Conservation (phyloP, 2,329 filamentous ascomycete genomes). For the Sphaerulina musiva region DNA sequence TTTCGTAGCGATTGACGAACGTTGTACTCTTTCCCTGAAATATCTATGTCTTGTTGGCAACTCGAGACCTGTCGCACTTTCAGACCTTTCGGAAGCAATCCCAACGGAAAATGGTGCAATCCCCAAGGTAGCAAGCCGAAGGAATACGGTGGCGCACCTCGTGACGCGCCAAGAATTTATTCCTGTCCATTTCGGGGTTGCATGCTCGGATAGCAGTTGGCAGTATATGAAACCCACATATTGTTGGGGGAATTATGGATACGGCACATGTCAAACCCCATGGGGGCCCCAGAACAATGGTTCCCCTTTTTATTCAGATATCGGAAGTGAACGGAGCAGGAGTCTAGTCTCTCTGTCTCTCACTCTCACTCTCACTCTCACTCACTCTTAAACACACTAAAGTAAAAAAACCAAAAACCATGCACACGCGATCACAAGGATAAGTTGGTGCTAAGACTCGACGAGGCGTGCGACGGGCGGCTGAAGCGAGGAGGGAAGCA, state of each 20-base stretch:
- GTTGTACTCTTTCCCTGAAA: no score
- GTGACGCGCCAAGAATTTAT: slow-evolving; percentile 1
- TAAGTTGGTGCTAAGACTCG: slow-evolving; percentile 8
- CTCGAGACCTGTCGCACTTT: no score
- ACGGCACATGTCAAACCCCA: background rate
- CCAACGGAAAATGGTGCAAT: background rate
- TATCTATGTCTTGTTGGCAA: background rate
- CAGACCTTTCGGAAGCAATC: background rate
- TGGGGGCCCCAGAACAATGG: slow-evolving; percentile 3
- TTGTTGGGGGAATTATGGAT: background rate
- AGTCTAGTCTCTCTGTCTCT: no score
- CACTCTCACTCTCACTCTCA: no score
- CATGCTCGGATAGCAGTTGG: no score
- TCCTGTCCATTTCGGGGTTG: background rate
- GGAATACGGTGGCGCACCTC: background rate
- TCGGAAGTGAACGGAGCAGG: no score
- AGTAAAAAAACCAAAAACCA: slow-evolving; percentile 2
- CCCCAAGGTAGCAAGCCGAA: slow-evolving; percentile 3
- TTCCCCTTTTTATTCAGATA: no score
- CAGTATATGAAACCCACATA: slow-evolving; percentile 1
- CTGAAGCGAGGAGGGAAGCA: slow-evolving; percentile 8
- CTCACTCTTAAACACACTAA: no score
- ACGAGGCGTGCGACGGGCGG: background rate
- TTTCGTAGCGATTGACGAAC: background rate
- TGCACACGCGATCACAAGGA: slow-evolving; percentile 4